phyloP scores from a whole-genome alignment of 495 filamentous ascomycete genomes.

The Hypoxylon lienhwacheense region DNA sequence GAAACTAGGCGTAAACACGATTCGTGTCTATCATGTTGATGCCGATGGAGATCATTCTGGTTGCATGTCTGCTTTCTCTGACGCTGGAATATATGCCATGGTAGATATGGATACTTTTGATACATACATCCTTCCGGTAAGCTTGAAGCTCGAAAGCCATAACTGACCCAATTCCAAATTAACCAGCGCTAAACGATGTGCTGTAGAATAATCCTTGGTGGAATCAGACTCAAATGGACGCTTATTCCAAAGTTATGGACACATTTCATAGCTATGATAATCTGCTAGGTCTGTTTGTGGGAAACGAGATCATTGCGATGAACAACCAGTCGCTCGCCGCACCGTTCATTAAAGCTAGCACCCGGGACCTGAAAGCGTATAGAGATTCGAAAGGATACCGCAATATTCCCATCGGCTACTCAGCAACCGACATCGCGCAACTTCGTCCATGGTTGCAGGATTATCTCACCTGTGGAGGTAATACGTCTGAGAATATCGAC shows the following conservation, averaged over 20 bases:
- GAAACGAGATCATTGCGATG: constrained; percentile 77
- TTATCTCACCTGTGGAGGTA: constrained; percentile 76
- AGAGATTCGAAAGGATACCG: constrained; percentile 77
- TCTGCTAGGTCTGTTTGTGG: constrained; percentile 78
- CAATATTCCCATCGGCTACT: constrained; percentile 82
- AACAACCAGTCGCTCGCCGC: constrained; percentile 66
- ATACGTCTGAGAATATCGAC: constrained; percentile 71
- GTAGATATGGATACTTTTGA: constrained; percentile 84
- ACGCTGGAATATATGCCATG: constrained; percentile 77
- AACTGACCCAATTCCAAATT: constrained; percentile 9
- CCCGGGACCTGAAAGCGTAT: constrained; percentile 80
- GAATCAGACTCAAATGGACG: constrained; percentile 68
- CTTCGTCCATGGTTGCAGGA: constrained; percentile 86
- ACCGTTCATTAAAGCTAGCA: constrained; percentile 79
- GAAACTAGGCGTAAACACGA: constrained; percentile 76
- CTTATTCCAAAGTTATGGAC: constrained; percentile 74
- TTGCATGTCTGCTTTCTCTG: constrained; percentile 69
- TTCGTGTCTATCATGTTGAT: constrained; percentile 90
- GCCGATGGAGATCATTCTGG: constrained; percentile 65
- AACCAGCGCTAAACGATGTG: constrained; percentile 14
- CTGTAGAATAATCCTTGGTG: constrained; percentile 59
- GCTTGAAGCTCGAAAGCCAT: constrained; percentile 39
- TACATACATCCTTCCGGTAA: constrained; percentile 73
- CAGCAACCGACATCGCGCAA: constrained; percentile 80
- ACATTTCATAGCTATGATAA: constrained; percentile 79